Evolutionary conservation across 2,329 filamentous ascomycete genomes (phyloP).

Genomic region (Xylaria sp.): DNA sequence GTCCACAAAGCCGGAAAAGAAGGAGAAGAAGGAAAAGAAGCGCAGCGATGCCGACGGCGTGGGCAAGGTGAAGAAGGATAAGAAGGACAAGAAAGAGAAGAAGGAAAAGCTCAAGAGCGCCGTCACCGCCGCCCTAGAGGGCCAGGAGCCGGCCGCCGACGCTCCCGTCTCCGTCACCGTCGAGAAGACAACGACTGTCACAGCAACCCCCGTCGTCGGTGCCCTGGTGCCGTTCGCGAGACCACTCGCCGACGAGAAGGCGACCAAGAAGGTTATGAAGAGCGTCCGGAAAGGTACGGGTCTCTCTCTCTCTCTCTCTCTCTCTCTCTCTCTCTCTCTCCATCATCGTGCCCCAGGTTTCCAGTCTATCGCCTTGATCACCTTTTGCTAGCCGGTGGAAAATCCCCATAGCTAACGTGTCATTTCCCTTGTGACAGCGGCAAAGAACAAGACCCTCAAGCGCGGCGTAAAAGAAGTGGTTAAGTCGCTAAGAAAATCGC

Average conservation of each 20-base stretch:
- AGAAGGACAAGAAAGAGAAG: conserved; percentile 74
- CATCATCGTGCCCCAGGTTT: background rate
- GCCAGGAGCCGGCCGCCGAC: conserved; percentile 67
- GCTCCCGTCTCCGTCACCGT: conserved; percentile 56
- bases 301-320: conserved; percentile 31
- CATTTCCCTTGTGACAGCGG: conserved; percentile 67
- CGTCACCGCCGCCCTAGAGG: conserved; percentile 71
- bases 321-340: conserved; percentile 23
- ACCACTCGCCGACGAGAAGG: conserved; percentile 83
- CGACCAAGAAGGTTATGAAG: conserved; percentile 70
- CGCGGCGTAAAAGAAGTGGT: conserved; percentile 99
- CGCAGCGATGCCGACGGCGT: conserved; percentile 65
- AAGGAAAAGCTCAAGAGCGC: conserved; percentile 75
- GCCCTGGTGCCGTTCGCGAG: conserved; percentile 86
- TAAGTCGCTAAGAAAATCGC: conserved; percentile 95
- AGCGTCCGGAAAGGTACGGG: conserved; percentile 65
- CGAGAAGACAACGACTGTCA: conserved; percentile 48
- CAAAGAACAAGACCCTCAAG: conserved; percentile 94
- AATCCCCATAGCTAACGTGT: conserved; percentile 39
- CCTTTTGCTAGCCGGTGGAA: conserved; percentile 11
- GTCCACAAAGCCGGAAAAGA: conserved; percentile 52
- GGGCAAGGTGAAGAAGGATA: conserved; percentile 70
- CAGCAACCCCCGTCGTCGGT: conserved; percentile 59
- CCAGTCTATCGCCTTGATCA: background rate
- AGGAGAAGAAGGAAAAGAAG: conserved; percentile 66